Evolutionary conservation across 768 basidiomycete species (phyloP), one percentile per base, ranked within the genome.

Genomic region (Russula virescens): DNA sequence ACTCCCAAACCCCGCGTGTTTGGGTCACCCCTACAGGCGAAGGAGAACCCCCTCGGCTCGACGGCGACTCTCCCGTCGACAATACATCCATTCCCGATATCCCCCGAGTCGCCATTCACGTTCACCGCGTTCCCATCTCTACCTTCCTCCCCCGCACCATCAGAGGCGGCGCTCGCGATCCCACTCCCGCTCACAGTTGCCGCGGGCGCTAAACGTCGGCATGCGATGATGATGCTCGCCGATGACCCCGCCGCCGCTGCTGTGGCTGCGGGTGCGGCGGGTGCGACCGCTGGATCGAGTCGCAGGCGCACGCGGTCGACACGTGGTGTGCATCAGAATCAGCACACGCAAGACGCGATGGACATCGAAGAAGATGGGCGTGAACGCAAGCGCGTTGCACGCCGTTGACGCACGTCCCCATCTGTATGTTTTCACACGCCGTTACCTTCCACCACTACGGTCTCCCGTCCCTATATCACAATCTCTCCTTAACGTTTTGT

Each of bases 321-420:
- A 56, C 78, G 79, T 31, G 72, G 74, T 26, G 55, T 68, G 72
- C 56, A 60, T 45, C 69, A 73, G 26, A 81, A 83, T 52, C 81
- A 80, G 5, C 70, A 70, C 31, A 69, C 72, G 53, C 81, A 80
- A 18, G 71, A 70, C 38, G 74, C 74, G 63, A 89, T 90, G 83
- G 88, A 91, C 46, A 77, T 90, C 19, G 89, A 91, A 68, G 89
- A 91, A 56, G 88, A 88, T 16, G 80, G 80, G 18, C 79, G 88
- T 58, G 89, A 91, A 69, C 77, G 89, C 69, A 91, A 91, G 70
- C 80, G 89, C 51, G 80, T 88, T 38, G 79, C 87, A 11, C 78
- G 89, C 68, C 78, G 89, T 65, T 90, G 71, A 77, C 50, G 35
- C n/a, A 43, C 18, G 42, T 19, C 13, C 42, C 11, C 5, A 43